phyloP scores from a whole-genome alignment of 2,329 filamentous ascomycete genomes.

The Verticillium klebahnii region DNA sequence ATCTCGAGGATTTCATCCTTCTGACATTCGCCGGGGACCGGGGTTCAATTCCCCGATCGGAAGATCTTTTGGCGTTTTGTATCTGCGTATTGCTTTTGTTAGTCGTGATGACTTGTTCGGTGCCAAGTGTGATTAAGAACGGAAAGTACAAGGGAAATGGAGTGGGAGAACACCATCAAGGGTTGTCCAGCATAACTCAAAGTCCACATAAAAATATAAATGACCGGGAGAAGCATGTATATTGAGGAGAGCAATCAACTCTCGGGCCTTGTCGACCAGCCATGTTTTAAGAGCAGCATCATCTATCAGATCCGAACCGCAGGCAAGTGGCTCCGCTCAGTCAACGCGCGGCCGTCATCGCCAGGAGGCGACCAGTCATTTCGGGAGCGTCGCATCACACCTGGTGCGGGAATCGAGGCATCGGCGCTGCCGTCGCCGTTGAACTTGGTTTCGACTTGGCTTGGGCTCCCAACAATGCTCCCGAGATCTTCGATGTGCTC shows the following conservation, averaged over 20 bases:
- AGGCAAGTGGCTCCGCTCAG: slow-evolving; percentile 5
- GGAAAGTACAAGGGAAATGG: too few relatives aligned
- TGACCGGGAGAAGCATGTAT: too few relatives aligned
- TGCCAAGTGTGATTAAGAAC: too few relatives aligned
- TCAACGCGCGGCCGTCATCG: slow-evolving; percentile 27
- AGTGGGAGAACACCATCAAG: too few relatives aligned
- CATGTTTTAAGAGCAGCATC: neutral
- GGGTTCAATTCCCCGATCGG: neutral
- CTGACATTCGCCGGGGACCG: neutral
- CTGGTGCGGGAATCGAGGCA: slow-evolving; percentile 27
- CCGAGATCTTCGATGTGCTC: slow-evolving; percentile 25
- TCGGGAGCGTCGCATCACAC: slow-evolving; percentile 20
- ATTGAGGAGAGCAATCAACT: neutral
- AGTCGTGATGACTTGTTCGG: too few relatives aligned
- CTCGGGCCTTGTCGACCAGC: neutral
- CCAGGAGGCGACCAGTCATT: slow-evolving; percentile 34
- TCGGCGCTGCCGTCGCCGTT: slow-evolving; percentile 31
- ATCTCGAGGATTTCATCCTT: neutral
- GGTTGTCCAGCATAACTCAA: neutral
- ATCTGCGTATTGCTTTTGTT: neutral
- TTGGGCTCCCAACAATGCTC: slow-evolving; percentile 36
- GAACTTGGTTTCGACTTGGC: slow-evolving; percentile 28
- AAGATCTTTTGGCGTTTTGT: neutral
- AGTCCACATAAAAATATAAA: too few relatives aligned
- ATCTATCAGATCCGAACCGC: neutral